phyloP scores from a whole-genome alignment of 352 stramenopile species.

The Phytophthora constricta region DNA sequence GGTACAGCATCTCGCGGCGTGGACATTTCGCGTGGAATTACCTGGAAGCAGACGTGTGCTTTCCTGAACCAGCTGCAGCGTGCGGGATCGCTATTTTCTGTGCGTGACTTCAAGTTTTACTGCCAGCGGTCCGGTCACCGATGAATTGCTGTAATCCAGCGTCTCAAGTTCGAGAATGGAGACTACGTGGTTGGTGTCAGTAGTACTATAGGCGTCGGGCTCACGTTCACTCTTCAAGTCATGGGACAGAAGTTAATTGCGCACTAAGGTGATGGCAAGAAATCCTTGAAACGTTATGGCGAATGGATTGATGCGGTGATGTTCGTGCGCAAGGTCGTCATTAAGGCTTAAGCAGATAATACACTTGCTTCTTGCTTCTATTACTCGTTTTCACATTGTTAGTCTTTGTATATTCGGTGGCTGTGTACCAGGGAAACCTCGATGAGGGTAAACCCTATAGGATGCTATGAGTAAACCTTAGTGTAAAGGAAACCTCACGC shows the following conservation, averaged over 20 bases:
- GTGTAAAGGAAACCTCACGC: neutral
- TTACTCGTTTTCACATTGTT: neutral
- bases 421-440: neutral
- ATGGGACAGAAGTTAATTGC: neutral
- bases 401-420: neutral
- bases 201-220: conserved; percentile 9
- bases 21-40: conserved; percentile 7
- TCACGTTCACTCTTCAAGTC: conserved; percentile 9
- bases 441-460: neutral
- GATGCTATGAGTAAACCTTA: neutral
- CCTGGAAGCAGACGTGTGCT: conserved; percentile 3
- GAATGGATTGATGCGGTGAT: conserved; percentile 13
- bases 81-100: neutral
- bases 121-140: conserved; percentile 6
- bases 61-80: conserved; percentile 2
- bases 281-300: neutral
- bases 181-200: conserved; percentile 9
- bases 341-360: neutral
- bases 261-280: neutral
- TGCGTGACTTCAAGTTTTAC: conserved; percentile 7
- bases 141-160: neutral
- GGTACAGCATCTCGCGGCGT: neutral
- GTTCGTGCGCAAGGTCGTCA: conserved; percentile 11
- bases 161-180: conserved; percentile 3
- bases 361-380: neutral